Conservation (phyloP, 2,329 filamentous ascomycete genomes). For the Ophiocordyceps camponoti-rufipedis region DNA sequence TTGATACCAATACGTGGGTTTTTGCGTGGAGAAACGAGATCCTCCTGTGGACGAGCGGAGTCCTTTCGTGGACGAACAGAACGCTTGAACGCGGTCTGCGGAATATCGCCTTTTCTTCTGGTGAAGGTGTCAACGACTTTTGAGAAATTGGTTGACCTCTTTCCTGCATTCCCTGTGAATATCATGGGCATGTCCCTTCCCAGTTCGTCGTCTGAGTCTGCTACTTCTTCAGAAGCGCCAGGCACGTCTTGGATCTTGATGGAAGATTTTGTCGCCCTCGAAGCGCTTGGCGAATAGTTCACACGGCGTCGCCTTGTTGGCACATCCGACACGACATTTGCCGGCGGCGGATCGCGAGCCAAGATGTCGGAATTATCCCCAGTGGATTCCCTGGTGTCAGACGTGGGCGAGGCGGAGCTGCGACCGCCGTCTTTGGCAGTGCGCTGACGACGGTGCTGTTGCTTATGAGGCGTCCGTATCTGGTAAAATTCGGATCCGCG, state of each 20-base stretch:
- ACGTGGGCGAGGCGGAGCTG: not conserved
- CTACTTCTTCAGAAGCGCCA: conserved; percentile 1
- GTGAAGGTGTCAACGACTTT: not conserved
- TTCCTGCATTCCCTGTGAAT: not conserved
- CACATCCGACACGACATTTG: conserved; percentile 9
- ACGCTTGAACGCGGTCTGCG: conserved; percentile 5
- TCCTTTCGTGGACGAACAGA: too few relatives aligned
- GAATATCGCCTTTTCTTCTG: conserved; percentile 10
- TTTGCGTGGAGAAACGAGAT: too few relatives aligned
- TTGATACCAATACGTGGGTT: conserved; percentile 4
- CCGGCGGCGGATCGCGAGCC: conserved; percentile 4
- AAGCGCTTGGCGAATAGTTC: conserved; percentile 1
- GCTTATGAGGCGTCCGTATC: not conserved
- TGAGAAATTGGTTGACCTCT: conserved; percentile 5
- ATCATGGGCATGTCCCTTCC: not conserved
- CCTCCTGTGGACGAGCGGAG: too few relatives aligned
- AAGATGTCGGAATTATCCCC: conserved; percentile 10
- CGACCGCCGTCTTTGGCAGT: not conserved
- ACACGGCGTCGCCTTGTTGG: not conserved
- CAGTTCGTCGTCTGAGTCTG: conserved; percentile 15
- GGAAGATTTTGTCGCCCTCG: conserved; percentile 2
- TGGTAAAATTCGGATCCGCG: too few relatives aligned
- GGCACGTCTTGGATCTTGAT: conserved; percentile 4
- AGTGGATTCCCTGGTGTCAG: not conserved
- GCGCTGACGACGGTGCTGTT: not conserved